Conservation (phyloP, 1,284 basidiomycete species). For the Sporisorium scitamineum region DNA sequence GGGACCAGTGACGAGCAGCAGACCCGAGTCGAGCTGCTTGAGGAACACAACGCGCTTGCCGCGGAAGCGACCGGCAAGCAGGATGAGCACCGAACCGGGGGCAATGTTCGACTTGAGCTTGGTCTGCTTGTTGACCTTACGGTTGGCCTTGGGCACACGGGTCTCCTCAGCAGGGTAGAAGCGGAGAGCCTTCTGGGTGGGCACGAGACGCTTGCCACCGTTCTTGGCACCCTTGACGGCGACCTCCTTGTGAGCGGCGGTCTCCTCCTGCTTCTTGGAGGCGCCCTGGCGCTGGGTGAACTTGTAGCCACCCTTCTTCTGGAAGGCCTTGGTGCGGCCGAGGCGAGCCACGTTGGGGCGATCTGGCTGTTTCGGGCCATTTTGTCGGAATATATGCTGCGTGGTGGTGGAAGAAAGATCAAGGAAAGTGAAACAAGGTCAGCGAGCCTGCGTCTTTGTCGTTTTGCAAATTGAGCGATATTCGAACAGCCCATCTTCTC, state of each 20-base stretch:
- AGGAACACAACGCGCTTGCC: slow-evolving; percentile 99
- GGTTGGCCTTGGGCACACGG: slow-evolving; percentile 85
- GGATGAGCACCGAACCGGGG: slow-evolving; percentile 94
- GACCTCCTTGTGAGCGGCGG: slow-evolving; percentile 78
- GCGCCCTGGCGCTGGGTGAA: slow-evolving; percentile 80
- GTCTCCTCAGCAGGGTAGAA: slow-evolving; percentile 99
- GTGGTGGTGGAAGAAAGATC: slow-evolving; percentile 6
- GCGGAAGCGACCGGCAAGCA: slow-evolving; percentile 96
- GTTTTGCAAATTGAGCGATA: neutral
- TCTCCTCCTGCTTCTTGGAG: slow-evolving; percentile 74
- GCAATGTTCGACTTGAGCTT: slow-evolving; percentile 86
- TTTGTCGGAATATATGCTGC: slow-evolving; percentile 65
- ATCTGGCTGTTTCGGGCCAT: slow-evolving; percentile 90
- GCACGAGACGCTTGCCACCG: slow-evolving; percentile 85
- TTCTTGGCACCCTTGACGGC: slow-evolving; percentile 90
- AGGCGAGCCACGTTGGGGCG: slow-evolving; percentile 84
- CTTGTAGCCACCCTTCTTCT: slow-evolving; percentile 79
- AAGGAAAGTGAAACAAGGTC: slow-evolving; percentile 10
- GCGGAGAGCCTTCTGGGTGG: slow-evolving; percentile 86
- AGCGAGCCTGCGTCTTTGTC: slow-evolving; percentile 9
- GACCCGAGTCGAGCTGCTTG: slow-evolving; percentile 93
- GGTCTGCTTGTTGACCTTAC: slow-evolving; percentile 81
- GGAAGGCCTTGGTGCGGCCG: slow-evolving; percentile 74
- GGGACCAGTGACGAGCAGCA: slow-evolving; percentile 95
- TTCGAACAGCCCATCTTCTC: slow-evolving; percentile 11